These are phyloP conservation scores for Daedalea quercina DNA, from an alignment of 768 basidiomycete species.

Conservation along the genomic window DNA sequence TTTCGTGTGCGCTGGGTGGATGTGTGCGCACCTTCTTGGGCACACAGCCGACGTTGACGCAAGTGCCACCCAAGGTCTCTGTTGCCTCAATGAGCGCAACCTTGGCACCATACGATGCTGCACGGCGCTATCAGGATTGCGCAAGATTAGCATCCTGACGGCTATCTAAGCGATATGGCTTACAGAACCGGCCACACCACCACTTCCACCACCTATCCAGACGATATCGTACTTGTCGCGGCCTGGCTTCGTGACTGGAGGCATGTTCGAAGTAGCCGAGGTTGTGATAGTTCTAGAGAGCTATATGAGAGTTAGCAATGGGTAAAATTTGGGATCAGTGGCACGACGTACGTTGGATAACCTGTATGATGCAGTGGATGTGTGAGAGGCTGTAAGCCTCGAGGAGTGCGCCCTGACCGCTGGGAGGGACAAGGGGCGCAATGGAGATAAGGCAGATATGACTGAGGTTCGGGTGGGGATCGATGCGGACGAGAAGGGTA, in stretches of 20 bases:
- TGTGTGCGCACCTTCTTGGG: constrained; percentile 76
- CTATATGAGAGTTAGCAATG: not conserved
- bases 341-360: not conserved
- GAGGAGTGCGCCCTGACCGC: not conserved
- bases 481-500: not conserved
- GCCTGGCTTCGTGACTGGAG: constrained; percentile 62
- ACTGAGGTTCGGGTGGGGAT: not conserved
- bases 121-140: constrained; percentile 62
- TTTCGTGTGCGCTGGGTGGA: not conserved
- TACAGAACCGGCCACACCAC: constrained; percentile 84
- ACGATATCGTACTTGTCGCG: constrained; percentile 75
- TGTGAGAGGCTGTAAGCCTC: not conserved
- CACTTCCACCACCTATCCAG: constrained; percentile 90
- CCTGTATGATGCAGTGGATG: not conserved
- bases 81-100: constrained; percentile 83
- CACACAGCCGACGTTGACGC: constrained; percentile 98
- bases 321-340: not conserved
- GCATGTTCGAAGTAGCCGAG: constrained; percentile 35
- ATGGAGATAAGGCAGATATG: not conserved
- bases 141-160: not conserved
- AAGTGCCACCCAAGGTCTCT: constrained; percentile 82
- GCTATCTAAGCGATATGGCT: constrained; percentile 20
- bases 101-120: constrained; percentile 87
- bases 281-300: not conserved
- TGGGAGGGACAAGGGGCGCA: not conserved